These are phyloP conservation scores for Globisporangium splendens DNA, from an alignment of 352 stramenopile genomes.

Conservation along the genomic window DNA sequence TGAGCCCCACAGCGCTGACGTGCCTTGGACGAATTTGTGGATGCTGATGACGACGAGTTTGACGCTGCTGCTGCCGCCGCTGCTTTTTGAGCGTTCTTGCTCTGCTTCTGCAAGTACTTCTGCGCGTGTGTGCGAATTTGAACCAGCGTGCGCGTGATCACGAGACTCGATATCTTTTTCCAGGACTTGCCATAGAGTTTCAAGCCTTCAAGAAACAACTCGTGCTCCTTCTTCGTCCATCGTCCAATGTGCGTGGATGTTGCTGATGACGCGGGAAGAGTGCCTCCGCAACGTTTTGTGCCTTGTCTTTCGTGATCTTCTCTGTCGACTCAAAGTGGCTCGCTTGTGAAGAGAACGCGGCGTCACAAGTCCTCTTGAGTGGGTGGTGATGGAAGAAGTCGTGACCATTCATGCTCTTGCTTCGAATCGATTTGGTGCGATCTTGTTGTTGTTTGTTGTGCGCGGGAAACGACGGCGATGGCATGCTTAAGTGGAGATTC, in stretches of 20 bases:
- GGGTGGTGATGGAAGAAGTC: not conserved
- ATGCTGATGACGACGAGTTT: not conserved
- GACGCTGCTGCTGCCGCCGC: slow-evolving; percentile 19
- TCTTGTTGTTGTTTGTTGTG: slow-evolving; percentile 6
- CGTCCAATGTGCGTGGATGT: slow-evolving; percentile 53
- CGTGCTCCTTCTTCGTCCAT: slow-evolving; percentile 89
- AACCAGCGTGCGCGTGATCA: slow-evolving; percentile 82
- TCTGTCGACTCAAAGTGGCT: too few relatives aligned
- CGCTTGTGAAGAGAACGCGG: slow-evolving; percentile 1
- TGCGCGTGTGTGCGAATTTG: slow-evolving; percentile 97
- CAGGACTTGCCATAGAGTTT: slow-evolving; percentile 87
- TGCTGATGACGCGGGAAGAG: slow-evolving; percentile 1
- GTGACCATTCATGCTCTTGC: not conserved
- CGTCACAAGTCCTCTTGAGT: slow-evolving; percentile 3
- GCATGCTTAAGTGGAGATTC: slow-evolving; percentile 2
- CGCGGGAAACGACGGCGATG: slow-evolving; percentile 1
- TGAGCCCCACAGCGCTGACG: not conserved
- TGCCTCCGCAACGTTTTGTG: not conserved
- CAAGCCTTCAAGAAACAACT: slow-evolving; percentile 85
- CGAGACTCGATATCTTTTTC: slow-evolving; percentile 87
- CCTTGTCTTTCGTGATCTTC: too few relatives aligned
- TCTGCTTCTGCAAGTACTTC: slow-evolving; percentile 94
- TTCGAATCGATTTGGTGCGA: not conserved
- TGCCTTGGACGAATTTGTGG: too few relatives aligned
- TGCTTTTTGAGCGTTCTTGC: slow-evolving; percentile 46